phyloP scores from a whole-genome alignment of 345 rosid genomes.

The Theobroma cacao region DNA sequence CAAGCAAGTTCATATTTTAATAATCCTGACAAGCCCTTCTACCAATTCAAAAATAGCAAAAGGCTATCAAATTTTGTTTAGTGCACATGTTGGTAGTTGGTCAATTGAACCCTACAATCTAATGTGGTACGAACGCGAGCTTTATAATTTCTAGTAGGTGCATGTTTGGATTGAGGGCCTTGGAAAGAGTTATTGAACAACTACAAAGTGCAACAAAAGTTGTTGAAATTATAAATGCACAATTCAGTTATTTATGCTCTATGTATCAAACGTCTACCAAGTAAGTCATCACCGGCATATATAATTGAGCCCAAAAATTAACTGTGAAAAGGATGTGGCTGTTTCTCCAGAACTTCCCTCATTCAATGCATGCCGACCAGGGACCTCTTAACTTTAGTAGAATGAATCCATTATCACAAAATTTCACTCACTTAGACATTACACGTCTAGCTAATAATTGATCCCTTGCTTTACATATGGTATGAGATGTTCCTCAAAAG shows the following conservation, averaged over 20 bases:
- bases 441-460: neutral
- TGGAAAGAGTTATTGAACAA: neutral
- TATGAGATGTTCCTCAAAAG: neutral
- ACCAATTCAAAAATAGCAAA: no score
- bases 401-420: neutral
- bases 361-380: neutral
- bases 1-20: no score
- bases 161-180: neutral
- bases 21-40: no score
- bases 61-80: no score
- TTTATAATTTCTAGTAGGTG: neutral
- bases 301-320: neutral
- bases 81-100: neutral
- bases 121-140: neutral
- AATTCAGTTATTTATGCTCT: neutral
- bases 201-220: neutral
- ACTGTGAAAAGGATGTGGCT: neutral
- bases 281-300: neutral
- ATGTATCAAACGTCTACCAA: neutral
- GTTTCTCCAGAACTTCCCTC: neutral
- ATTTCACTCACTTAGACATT: neutral
- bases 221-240: constrained; percentile 24
- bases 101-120: neutral
- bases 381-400: neutral
- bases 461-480: neutral